Conservation (phyloP, 75 land plant genomes). For the Picea sitchensis region DNA sequence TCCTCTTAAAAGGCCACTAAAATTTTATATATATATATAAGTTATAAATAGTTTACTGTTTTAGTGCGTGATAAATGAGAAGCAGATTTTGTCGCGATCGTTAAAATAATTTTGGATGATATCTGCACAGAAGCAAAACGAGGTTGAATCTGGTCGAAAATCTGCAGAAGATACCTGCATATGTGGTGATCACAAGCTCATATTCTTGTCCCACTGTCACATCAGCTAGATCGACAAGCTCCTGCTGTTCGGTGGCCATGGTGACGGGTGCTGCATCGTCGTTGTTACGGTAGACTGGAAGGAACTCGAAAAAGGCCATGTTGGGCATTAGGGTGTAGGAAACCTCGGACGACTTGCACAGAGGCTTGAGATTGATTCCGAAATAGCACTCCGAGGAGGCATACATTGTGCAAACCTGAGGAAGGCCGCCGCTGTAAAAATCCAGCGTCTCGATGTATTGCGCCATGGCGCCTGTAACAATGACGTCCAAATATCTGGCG, state of each 20-base stretch:
- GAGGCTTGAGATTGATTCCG: slow-evolving; percentile 64
- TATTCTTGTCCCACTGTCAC: slow-evolving; percentile 80
- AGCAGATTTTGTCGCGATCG: too few relatives aligned
- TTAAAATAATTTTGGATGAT: too few relatives aligned
- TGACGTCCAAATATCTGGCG: slow-evolving; percentile 59
- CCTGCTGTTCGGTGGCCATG: neutral
- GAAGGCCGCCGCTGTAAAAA: slow-evolving; percentile 60
- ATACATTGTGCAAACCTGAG: slow-evolving; percentile 61
- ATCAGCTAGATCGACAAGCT: slow-evolving; percentile 49
- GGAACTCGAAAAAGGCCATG: slow-evolving; percentile 84
- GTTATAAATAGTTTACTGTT: neutral
- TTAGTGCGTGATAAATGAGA: neutral
- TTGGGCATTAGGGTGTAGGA: slow-evolving; percentile 79
- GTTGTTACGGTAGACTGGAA: slow-evolving; percentile 36
- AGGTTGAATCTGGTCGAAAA: neutral
- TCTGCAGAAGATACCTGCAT: slow-evolving; percentile 32
- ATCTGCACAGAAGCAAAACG: neutral
- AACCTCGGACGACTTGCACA: slow-evolving; percentile 43
- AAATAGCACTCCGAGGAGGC: slow-evolving; percentile 86
- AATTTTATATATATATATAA: neutral
- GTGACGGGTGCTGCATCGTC: neutral
- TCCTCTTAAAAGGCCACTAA: neutral
- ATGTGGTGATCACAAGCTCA: slow-evolving; percentile 82
- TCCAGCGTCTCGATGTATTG: slow-evolving; percentile 70
- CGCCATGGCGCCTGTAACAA: slow-evolving; percentile 80